Evolutionary conservation across 2,329 filamentous ascomycete genomes (phyloP).

Genomic region (Zymoseptoria tritici): DNA sequence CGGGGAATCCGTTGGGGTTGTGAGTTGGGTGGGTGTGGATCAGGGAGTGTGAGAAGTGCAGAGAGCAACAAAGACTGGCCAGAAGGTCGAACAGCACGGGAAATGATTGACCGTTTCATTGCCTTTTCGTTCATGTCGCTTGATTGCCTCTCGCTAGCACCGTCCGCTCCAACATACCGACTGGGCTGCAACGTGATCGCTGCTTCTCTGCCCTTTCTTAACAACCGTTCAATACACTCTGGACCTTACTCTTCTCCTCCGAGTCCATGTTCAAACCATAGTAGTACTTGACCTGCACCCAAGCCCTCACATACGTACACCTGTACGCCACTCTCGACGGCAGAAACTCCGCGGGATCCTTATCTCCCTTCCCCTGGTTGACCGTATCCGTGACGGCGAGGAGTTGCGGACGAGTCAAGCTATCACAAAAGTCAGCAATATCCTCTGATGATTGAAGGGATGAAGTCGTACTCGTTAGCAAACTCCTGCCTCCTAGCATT

Average conservation of each 20-base stretch:
- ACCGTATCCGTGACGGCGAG: constrained; percentile 71
- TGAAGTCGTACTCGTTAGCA: constrained; percentile 44
- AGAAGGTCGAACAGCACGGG: not conserved
- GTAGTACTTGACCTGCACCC: constrained; percentile 69
- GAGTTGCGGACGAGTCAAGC: constrained; percentile 66
- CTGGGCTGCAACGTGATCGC: not conserved
- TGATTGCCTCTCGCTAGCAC: not conserved
- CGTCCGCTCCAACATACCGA: not conserved
- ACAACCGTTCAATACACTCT: constrained; percentile 54
- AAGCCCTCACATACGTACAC: constrained; percentile 71
- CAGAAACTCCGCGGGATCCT: constrained; percentile 68
- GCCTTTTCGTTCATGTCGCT: too few species aligned
- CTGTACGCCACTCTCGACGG: constrained; percentile 62
- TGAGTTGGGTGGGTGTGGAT: constrained; percentile 7
- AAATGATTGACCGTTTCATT: not conserved
- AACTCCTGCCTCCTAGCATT: constrained; percentile 58
- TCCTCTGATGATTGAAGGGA: too few species aligned
- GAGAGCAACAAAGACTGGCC: not conserved
- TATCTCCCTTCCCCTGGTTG: constrained; percentile 66
- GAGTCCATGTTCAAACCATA: constrained; percentile 62
- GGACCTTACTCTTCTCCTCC: constrained; percentile 53
- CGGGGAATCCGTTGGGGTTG: constrained; percentile 30
- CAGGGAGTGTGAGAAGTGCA: not conserved
- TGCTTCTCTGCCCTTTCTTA: too few species aligned
- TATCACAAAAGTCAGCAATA: constrained; percentile 36